These are phyloP conservation scores for Sanghuangporus sanghuang DNA, from an alignment of 1,284 basidiomycete genomes.

Conservation along the genomic window DNA sequence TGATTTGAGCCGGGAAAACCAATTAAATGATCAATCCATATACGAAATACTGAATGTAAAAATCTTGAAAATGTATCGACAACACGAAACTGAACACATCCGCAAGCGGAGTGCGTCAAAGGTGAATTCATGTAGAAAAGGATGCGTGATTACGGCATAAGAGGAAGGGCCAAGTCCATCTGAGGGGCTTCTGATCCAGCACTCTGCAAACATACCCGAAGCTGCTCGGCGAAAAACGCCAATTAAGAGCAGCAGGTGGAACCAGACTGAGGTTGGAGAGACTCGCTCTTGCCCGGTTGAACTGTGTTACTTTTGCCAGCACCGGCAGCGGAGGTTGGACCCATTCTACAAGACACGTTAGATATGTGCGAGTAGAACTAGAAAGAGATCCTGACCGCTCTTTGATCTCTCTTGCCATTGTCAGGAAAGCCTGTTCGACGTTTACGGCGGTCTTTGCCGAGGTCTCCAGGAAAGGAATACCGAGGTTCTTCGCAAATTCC, in stretches of 20 bases:
- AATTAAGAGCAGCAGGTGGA: slow-evolving; percentile 17
- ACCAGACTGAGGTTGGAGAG: slow-evolving; percentile 15
- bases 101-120: slow-evolving; percentile 3
- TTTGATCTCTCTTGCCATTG: slow-evolving; percentile 99
- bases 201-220: neutral
- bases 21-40: slow-evolving; percentile 16
- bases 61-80: slow-evolving; percentile 3
- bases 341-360: slow-evolving; percentile 51
- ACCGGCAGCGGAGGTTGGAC: slow-evolving; percentile 64
- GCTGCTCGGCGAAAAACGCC: neutral
- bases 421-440: slow-evolving; percentile 99
- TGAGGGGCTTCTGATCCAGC: neutral
- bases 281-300: slow-evolving; percentile 45
- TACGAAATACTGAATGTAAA: slow-evolving; percentile 6
- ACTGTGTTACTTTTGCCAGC: slow-evolving; percentile 62
- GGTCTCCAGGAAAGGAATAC: slow-evolving; percentile 97
- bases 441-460: slow-evolving; percentile 99
- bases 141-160: neutral
- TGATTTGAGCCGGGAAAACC: slow-evolving; percentile 1
- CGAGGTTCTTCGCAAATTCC: slow-evolving; percentile 95
- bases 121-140: neutral
- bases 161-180: slow-evolving; percentile 1
- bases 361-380: slow-evolving; percentile 4
- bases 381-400: slow-evolving; percentile 55
- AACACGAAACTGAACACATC: slow-evolving; percentile 6